These are phyloP conservation scores for Didymella sp. DNA, from an alignment of 2,329 filamentous ascomycete species.

Conservation along the genomic window DNA sequence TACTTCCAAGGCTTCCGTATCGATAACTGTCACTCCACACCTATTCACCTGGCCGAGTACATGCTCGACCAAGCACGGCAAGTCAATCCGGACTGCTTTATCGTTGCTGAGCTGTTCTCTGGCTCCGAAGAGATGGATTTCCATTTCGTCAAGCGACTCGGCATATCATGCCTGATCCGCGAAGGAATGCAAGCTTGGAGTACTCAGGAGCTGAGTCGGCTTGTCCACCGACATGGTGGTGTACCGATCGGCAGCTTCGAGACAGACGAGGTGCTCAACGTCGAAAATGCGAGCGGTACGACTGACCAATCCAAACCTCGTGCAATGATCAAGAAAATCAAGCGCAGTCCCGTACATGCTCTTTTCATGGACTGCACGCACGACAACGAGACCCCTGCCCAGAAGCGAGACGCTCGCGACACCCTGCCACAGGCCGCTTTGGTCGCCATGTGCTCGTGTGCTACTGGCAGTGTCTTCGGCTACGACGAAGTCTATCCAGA, in stretches of 20 bases:
- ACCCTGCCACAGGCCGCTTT: constrained; percentile 93
- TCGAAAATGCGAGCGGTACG: constrained; percentile 54
- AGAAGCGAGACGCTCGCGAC: constrained; percentile 92
- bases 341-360: constrained; percentile 86
- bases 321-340: constrained; percentile 80
- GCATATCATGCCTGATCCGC: constrained; percentile 87
- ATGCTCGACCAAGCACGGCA: constrained; percentile 92
- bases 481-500: constrained; percentile 97
- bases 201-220: constrained; percentile 86
- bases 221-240: constrained; percentile 93
- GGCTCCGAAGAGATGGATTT: constrained; percentile 97
- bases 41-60: constrained; percentile 91
- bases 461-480: constrained; percentile 95
- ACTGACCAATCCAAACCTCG: constrained; percentile 32
- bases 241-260: constrained; percentile 97
- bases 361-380: constrained; percentile 99
- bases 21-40: constrained; percentile 97
- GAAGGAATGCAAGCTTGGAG: constrained; percentile 99
- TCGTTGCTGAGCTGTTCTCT: constrained; percentile 94
- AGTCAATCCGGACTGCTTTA: constrained; percentile 84
- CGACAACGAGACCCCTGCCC: constrained; percentile 94
- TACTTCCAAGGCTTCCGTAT: constrained; percentile 96
- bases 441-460: constrained; percentile 94
- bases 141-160: constrained; percentile 90
- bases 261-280: constrained; percentile 79